phyloP scores from a whole-genome alignment of 148 eudicot species.

The Persicaria maculosa region DNA sequence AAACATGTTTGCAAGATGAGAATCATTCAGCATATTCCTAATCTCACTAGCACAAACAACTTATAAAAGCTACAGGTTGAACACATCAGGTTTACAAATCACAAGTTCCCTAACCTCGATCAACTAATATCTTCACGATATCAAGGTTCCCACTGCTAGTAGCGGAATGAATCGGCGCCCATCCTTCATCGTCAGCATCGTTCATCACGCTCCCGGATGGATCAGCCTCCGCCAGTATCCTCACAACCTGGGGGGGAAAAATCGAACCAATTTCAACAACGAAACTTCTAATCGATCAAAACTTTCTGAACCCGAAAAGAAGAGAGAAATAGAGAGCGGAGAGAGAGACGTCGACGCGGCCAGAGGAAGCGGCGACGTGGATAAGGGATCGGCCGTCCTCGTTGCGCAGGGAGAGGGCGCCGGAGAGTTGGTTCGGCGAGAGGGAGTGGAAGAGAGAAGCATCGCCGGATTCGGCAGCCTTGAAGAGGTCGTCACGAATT shows the following conservation, averaged over 20 bases:
- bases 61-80: neutral
- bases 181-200: constrained; percentile 87
- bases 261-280: neutral
- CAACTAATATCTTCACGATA: constrained; percentile 51
- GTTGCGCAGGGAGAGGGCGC: constrained; percentile 58
- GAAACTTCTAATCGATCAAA: neutral
- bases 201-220: constrained; percentile 50
- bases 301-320: neutral
- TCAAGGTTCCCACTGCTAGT: constrained; percentile 76
- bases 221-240: constrained; percentile 58
- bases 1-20: neutral
- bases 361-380: constrained; percentile 74
- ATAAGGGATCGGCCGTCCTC: constrained; percentile 88
- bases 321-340: neutral
- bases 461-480: constrained; percentile 70
- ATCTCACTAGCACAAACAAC: neutral
- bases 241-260: constrained; percentile 47
- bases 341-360: constrained; percentile 36
- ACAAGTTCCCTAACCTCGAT: constrained; percentile 36
- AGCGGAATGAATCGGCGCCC: constrained; percentile 94
- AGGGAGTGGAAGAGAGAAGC: constrained; percentile 48
- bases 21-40: neutral
- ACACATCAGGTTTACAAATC: neutral
- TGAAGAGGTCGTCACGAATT: constrained; percentile 43
- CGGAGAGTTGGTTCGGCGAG: constrained; percentile 36